These are phyloP conservation scores for Coccomyxa subellipsoidea DNA, from an alignment of 163 green algal species.

Conservation along the genomic window DNA sequence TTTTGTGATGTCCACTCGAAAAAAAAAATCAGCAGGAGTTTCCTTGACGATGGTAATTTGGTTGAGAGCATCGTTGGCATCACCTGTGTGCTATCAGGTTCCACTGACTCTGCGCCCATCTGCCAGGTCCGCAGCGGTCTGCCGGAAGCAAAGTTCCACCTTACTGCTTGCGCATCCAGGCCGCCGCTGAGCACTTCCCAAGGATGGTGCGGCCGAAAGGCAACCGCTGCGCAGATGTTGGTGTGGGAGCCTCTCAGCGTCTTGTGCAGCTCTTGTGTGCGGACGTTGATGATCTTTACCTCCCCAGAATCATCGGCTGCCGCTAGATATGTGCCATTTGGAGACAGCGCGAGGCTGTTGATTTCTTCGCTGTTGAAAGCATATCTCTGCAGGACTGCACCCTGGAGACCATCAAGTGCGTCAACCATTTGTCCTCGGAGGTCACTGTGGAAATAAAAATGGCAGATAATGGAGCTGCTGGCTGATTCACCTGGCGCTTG, in stretches of 20 bases:
- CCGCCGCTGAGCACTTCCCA: constrained; percentile 37
- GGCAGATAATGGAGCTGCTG: too few species aligned
- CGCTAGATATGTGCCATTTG: constrained; percentile 29
- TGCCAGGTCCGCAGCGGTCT: constrained; percentile 21
- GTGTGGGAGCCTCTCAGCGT: constrained; percentile 31
- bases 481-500: neutral
- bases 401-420: neutral
- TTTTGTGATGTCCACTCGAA: too few species aligned
- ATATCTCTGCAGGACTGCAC: neutral
- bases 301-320: constrained; percentile 41
- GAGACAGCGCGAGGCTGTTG: constrained; percentile 32
- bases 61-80: neutral
- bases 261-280: constrained; percentile 14
- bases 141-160: constrained; percentile 32
- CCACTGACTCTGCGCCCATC: constrained; percentile 13
- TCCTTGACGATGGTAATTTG: too few species aligned
- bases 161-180: constrained; percentile 30
- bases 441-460: too few species aligned
- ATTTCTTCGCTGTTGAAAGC: constrained; percentile 30
- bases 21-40: too few species aligned
- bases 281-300: constrained; percentile 29
- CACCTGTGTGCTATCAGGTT: neutral
- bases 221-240: constrained; percentile 33
- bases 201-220: constrained; percentile 25
- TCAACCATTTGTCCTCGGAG: neutral